Base-by-base conservation (phyloP, 768 basidiomycete species). In the Krasilnikovozyma curviuscula region DNA sequence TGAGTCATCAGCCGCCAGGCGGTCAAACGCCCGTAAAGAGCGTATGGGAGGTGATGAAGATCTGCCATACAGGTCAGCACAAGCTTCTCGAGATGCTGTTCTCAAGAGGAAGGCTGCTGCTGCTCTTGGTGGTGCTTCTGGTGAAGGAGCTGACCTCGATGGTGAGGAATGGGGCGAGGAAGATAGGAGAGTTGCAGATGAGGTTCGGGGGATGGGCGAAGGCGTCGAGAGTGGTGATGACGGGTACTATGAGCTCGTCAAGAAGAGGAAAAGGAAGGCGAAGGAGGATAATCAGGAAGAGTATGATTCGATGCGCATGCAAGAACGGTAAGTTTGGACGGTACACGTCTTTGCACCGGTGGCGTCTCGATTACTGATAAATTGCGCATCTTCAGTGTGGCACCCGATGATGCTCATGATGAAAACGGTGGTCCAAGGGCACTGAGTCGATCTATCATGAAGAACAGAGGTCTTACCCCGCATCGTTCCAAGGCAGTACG, bases 381-480 rank as follows among this genome's bases (percentile, higher is more conserved):
- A 13, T 19, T 29, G n/a, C 28, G 18, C 18, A 32, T 32, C 25
- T 29, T 43, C 16, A 31, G n/a, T 41, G 24, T 23, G 14, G 23
- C 29, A 3, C n/a, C n/a, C n/a, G n/a, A n/a, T n/a, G 70, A 71
- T 19, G 40, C 49, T 3, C 68, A 68, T 40, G 49, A 58, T n/a
- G 65, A 64, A 13, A 67, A 66, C 46, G 89, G 91, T 5, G n/a
- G n/a, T n/a, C 93, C 86, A 33, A 81, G 93, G 23, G 76, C 79
- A 7, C 73, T 93, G 53, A 88, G 85, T 7, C 76, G 84, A 10
- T 78, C 84, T 6, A 98, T 98, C 57, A 71, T 95, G 57, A 77
- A 79, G 59, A 98, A 98, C 73, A 81, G 77, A 59, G 91, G 93
- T 48, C 76, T 97, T 44, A 95, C 89, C 14, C 89, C 91, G 5